Conservation (phyloP, 345 rosid species). For the Ceriops zippeliana region DNA sequence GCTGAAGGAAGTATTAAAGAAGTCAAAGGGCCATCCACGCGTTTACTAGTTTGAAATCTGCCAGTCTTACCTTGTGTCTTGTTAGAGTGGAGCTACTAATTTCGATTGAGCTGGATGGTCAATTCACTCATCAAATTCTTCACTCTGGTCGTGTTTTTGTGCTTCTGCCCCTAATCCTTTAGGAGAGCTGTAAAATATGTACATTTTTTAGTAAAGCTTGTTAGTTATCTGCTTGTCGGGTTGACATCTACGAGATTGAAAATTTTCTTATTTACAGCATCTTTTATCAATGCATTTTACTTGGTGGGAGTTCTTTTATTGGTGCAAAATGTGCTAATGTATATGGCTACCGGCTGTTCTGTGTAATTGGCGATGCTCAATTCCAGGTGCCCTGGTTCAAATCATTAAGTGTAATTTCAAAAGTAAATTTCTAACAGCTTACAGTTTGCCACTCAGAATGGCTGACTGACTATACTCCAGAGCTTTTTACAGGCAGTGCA, state of each 20-base stretch:
- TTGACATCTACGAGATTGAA: not conserved
- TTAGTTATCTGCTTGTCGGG: slow-evolving; percentile 13
- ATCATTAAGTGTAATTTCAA: too few relatives aligned
- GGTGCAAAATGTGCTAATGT: too few relatives aligned
- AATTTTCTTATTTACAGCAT: not conserved
- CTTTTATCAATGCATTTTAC: not conserved
- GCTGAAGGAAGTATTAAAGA: slow-evolving; percentile 54
- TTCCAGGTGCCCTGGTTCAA: too few relatives aligned
- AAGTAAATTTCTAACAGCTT: too few relatives aligned
- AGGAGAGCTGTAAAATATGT: slow-evolving; percentile 32
- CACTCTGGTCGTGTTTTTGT: not conserved
- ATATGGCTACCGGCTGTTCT: too few relatives aligned
- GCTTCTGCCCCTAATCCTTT: not conserved
- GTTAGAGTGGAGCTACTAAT: not conserved
- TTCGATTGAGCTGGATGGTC: too few relatives aligned
- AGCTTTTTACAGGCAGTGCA: too few relatives aligned
- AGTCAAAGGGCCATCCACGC: slow-evolving; percentile 23
- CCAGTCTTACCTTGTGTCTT: not conserved
- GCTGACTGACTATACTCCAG: too few relatives aligned
- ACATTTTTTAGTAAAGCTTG: slow-evolving; percentile 12
- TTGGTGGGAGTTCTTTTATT: too few relatives aligned
- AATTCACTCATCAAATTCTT: not conserved
- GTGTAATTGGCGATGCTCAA: too few relatives aligned
- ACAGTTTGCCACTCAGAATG: too few relatives aligned
- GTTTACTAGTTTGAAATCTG: not conserved